Evolutionary conservation across 1,139 yeast species (phyloP), one percentile per base, ranked within the genome.

Genomic region (Lodderomyces pseudojiufengensis): DNA sequence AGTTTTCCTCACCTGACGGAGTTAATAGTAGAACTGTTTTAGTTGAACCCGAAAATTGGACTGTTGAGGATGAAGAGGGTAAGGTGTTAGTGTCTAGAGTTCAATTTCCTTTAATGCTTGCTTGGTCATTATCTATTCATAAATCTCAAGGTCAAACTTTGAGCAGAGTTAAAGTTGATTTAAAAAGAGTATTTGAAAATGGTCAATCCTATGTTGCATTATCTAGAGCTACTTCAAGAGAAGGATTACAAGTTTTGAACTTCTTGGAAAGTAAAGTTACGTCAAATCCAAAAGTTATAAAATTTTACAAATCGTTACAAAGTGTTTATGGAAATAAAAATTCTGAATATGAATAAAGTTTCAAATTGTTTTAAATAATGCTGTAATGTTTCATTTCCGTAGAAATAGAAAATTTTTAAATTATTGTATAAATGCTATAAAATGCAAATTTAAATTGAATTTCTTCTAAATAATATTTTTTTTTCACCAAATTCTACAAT

Each of bases 171-270:
- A 77, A 77, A 48, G 95, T 92, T 5, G 95, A 94, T 56, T 66
- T 92, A 43, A 67, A 73, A 26, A 68, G 71, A 40, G 80, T 84
- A 0, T 92, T 92, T 59, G 98, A 90, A 53, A 83, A 79, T 43
- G 98, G 98, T 0, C 98, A 92, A 57, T 95, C 95, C 0, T 92
- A 92, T 55, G 97, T 90, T 22, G 97, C 97, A 0, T 65, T 90
- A 25, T 84, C 95, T 2, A 73, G 97, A 54, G 97, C 95, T 1
- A 84, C 80, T 1, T 76, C 84, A 5, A 66, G 95, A 50, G 77
- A 76, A 2, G 95, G 95, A 0, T 62, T 88, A 28, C 95, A 86
- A 49, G 85, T 88, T 1, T 55, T 78, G 36, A 82, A 86, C 47
- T 88, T 88, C 54, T 68, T 75, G 39, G 70, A 69, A 27, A 49